Conservation (phyloP, 148 eudicot species). For the Persicaria tinctoria region DNA sequence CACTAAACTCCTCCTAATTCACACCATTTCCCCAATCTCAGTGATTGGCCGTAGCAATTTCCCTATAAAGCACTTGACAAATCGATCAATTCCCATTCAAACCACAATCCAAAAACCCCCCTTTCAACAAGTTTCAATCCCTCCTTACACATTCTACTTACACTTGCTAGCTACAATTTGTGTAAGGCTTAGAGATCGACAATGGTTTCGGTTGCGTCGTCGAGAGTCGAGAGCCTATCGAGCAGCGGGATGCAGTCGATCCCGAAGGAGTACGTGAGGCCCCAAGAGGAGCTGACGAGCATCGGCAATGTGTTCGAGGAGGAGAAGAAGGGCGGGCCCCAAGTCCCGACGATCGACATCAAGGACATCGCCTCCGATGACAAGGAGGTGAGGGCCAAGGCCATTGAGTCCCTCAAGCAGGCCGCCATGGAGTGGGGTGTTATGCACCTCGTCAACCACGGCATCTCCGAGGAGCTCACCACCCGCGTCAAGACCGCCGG, state of each 20-base stretch:
- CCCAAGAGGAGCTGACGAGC: slow-evolving; percentile 58
- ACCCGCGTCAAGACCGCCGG: slow-evolving; percentile 67
- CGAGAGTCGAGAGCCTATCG: slow-evolving; percentile 68
- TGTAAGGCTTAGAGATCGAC: neutral
- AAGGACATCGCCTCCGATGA: slow-evolving; percentile 46
- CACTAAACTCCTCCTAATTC: neutral
- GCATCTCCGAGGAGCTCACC: slow-evolving; percentile 52
- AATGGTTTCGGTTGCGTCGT: slow-evolving; percentile 7
- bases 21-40: neutral
- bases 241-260: slow-evolving; percentile 64
- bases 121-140: too few relatives aligned
- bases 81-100: neutral
- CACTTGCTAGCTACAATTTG: too few relatives aligned
- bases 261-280: slow-evolving; percentile 81
- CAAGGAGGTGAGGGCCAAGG: slow-evolving; percentile 39
- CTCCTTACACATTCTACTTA: too few relatives aligned
- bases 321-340: slow-evolving; percentile 67
- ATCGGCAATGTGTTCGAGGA: slow-evolving; percentile 65
- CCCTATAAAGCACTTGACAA: neutral
- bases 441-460: slow-evolving; percentile 84
- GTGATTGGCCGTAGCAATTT: neutral
- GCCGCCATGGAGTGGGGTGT: slow-evolving; percentile 90
- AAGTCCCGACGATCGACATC: slow-evolving; percentile 62
- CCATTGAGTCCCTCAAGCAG: slow-evolving; percentile 42
- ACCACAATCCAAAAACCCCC: neutral